Evolutionary conservation across 805 yeast genomes (phyloP).

Genomic region (Kuraishia hungarica): DNA sequence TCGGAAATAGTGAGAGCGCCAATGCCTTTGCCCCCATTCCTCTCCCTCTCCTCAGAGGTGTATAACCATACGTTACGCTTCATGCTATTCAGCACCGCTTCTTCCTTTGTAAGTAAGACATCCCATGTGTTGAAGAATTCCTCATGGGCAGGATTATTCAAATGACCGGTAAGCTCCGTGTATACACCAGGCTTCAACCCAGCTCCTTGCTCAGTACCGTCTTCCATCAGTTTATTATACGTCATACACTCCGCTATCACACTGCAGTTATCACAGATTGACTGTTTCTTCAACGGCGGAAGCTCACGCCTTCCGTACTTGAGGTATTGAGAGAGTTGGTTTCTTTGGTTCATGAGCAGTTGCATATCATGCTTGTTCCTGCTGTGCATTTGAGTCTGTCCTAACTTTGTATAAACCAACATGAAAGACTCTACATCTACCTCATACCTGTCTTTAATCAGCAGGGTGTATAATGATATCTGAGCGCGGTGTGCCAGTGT

Average conservation of each 20-base stretch:
- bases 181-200: constrained; percentile 44
- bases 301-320: constrained; percentile 39
- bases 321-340: constrained; percentile 52
- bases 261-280: constrained; percentile 56
- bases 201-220: constrained; percentile 44
- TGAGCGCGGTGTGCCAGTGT: constrained; percentile 76
- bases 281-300: constrained; percentile 44
- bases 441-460: constrained; percentile 74
- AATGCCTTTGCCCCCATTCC: constrained; percentile 47
- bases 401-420: constrained; percentile 64
- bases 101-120: constrained; percentile 63
- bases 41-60: constrained; percentile 51
- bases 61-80: constrained; percentile 65
- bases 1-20: constrained; percentile 37
- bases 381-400: constrained; percentile 40
- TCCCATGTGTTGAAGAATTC: constrained; percentile 72
- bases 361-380: constrained; percentile 49
- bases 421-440: constrained; percentile 56
- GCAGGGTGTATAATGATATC: constrained; percentile 68
- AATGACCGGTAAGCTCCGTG: constrained; percentile 40
- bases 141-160: constrained; percentile 31
- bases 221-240: constrained; percentile 47
- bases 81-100: constrained; percentile 39
- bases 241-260: constrained; percentile 56
- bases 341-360: constrained; percentile 64